Conservation (phyloP, 768 basidiomycete genomes). For the Xerocomellus dryophilus region DNA sequence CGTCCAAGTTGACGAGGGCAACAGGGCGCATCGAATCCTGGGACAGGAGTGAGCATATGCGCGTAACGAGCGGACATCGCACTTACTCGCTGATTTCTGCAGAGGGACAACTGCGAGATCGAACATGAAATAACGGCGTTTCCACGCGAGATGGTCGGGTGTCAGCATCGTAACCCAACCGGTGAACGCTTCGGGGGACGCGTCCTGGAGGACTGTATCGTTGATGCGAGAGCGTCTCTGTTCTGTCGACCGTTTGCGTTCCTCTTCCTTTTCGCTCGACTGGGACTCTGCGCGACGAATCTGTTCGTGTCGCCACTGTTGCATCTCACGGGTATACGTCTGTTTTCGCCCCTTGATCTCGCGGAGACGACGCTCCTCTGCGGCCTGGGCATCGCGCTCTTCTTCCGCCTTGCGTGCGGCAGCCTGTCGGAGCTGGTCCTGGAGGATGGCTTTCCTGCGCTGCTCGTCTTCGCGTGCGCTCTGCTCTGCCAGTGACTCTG, state of each 20-base stretch:
- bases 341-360: slow-evolving; percentile 50
- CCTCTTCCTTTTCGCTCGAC: slow-evolving; percentile 43
- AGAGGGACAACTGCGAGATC: slow-evolving; percentile 45
- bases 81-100: slow-evolving; percentile 50
- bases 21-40: slow-evolving; percentile 31
- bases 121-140: slow-evolving; percentile 62
- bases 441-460: slow-evolving; percentile 40
- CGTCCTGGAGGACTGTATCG: slow-evolving; percentile 43
- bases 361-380: slow-evolving; percentile 43
- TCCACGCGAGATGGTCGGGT: slow-evolving; percentile 54
- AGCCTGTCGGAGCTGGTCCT: slow-evolving; percentile 40
- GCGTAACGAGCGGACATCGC: too few species aligned
- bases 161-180: slow-evolving; percentile 67
- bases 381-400: slow-evolving; percentile 39
- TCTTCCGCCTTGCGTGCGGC: slow-evolving; percentile 36
- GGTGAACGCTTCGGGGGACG: slow-evolving; percentile 36
- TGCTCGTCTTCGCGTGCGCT: slow-evolving; percentile 42
- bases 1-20: slow-evolving; percentile 44
- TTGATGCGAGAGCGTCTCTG: slow-evolving; percentile 39
- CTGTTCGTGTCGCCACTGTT: slow-evolving; percentile 53
- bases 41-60: slow-evolving; percentile 2
- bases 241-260: slow-evolving; percentile 38
- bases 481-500: slow-evolving; percentile 19
- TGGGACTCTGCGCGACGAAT: slow-evolving; percentile 43
- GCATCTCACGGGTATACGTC: slow-evolving; percentile 45